Evolutionary conservation across 306 rosid genomes (phyloP), one percentile per base, ranked within the genome.

Genomic region (Prosopis cineraria): DNA sequence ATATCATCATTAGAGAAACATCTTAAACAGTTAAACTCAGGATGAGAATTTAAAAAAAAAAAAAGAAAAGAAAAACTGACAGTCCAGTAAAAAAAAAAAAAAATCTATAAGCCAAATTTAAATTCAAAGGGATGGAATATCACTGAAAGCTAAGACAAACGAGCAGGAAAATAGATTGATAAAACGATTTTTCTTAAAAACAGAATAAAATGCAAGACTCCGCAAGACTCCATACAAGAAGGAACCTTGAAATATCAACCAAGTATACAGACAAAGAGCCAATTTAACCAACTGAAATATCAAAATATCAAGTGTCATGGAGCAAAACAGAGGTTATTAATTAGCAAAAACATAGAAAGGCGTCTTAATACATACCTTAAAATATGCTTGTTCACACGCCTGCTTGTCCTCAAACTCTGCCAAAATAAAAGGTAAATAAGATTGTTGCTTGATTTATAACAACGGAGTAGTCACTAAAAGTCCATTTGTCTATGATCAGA

Each of bases 301-400:
- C 58, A 22, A 76, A 73, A 29, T 50, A 67, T 25, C 63, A 65
- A 34, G 59, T 77, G 74, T 67, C 48, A 78, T 45, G 72, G 63
- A 68, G 59, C 47, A 65, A 53, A 64, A 41, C 58, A 22, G 56
- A 27, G 16, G 53, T 36, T 40, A 30, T 62, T 36, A 7, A 43
- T 73, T 6, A 31, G 77, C 29, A 73, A 40, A 55, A 66, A 63
- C 16, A 13, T 29, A 39, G 10, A 37, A 29, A 41, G 13, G 47
- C n/a, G 25, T 3, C 10, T 68, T 43, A 45, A 59, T 65, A 76
- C 88, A 43, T 76, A 95, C 99, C 99, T 95, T 95, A 76, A 86
- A 95, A 90, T 93, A 95, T 58, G 99, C 97, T 70, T 90, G 90
- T 83, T 95, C 98, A 80, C 99, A 95, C 34, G 96, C 85, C 70